Evolutionary conservation across 2,329 filamentous ascomycete species (phyloP).

Genomic region (Calcarisporium arbuscula): DNA sequence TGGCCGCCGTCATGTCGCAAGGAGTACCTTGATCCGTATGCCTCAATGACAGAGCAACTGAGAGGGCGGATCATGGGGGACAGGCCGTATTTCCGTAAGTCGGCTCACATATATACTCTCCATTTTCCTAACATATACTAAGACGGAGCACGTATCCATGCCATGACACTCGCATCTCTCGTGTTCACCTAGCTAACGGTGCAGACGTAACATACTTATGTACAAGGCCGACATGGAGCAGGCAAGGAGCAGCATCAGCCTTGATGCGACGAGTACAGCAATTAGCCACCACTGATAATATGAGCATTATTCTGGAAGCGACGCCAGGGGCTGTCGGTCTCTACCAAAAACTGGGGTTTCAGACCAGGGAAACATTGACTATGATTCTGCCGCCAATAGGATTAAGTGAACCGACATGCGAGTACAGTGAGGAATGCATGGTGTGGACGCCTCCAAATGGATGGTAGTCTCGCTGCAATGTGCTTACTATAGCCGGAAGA

Average conservation of each 20-base stretch:
- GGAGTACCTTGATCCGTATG: constrained; percentile 28
- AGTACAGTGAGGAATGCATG: constrained; percentile 29
- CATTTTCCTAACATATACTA: constrained; percentile 1
- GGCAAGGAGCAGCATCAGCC: constrained; percentile 27
- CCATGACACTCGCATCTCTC: constrained; percentile 11
- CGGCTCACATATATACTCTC: constrained; percentile 1
- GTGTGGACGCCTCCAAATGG: constrained; percentile 17
- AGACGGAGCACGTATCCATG: constrained; percentile 6
- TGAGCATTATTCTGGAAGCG: constrained; percentile 31
- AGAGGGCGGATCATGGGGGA: constrained; percentile 23
- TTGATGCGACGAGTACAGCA: constrained; percentile 27
- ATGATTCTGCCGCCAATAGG: constrained; percentile 27
- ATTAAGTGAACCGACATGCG: constrained; percentile 20
- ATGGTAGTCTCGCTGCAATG: too few species aligned
- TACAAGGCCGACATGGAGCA: constrained; percentile 26
- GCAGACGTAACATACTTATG: constrained; percentile 34
- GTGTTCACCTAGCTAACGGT: background rate
- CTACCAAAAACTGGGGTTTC: constrained; percentile 32
- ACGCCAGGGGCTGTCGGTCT: constrained; percentile 30
- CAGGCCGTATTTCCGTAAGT: constrained; percentile 31
- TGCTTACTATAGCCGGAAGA: too few species aligned
- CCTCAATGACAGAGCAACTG: constrained; percentile 21
- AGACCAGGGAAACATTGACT: constrained; percentile 21
- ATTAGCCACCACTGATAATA: constrained; percentile 22
- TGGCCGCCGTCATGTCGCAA: constrained; percentile 22